Conservation (phyloP, 148 eudicot species). For the Beta vulgaris region DNA sequence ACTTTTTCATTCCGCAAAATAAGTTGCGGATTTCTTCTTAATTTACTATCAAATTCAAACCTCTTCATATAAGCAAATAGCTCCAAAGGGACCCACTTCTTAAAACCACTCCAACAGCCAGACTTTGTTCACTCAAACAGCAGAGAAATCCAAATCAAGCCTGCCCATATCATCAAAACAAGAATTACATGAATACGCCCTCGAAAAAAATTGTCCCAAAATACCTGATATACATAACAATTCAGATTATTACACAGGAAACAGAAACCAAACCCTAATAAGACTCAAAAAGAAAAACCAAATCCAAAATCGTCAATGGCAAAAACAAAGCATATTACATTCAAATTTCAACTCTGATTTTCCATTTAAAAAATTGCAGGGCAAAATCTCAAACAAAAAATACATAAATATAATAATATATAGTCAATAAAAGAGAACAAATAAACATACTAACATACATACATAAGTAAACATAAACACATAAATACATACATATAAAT, state of each 20-base stretch:
- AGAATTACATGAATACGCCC: background rate
- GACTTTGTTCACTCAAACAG: background rate
- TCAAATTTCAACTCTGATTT: too few species aligned
- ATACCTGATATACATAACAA: background rate
- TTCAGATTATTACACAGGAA: background rate
- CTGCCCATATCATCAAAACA: background rate
- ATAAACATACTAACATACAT: too few species aligned
- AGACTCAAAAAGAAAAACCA: too few species aligned
- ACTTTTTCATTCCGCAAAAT: constrained; percentile 23
- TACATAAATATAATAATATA: too few species aligned
- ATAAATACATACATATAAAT: too few species aligned
- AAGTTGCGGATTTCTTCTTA: constrained; percentile 28
- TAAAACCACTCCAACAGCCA: background rate
- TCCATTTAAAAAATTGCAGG: too few species aligned
- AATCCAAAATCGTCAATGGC: too few species aligned
- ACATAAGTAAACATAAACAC: too few species aligned
- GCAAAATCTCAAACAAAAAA: too few species aligned
- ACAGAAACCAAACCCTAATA: background rate
- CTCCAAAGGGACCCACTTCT: background rate
- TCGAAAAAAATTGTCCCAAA: background rate
- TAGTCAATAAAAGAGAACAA: too few species aligned
- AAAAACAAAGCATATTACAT: too few species aligned
- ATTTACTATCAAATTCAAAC: constrained; percentile 6
- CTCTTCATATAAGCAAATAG: background rate
- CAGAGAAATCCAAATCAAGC: background rate